Conservation (phyloP, 305 asterid genomes). For the Fraxinus angustifolia region DNA sequence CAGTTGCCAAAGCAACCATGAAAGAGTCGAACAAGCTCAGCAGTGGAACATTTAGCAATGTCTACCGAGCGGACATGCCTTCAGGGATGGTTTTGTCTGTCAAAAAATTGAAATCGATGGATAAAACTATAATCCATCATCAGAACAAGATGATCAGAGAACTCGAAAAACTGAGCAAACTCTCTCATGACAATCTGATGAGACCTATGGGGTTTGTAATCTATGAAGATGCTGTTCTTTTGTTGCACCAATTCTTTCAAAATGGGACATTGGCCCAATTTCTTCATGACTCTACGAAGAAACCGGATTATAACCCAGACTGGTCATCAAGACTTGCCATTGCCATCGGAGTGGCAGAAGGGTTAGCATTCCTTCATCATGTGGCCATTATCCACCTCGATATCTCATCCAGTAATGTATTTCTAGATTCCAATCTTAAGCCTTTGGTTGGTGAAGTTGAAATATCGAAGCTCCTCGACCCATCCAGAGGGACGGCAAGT, state of each 20-base stretch:
- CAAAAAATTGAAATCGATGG: constrained; percentile 73
- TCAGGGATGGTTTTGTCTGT: constrained; percentile 81
- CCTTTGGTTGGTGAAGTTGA: constrained; percentile 88
- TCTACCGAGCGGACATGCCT: constrained; percentile 92
- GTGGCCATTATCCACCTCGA: constrained; percentile 92
- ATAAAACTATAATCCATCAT: constrained; percentile 60
- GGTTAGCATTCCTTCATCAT: constrained; percentile 78
- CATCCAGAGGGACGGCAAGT: constrained; percentile 90
- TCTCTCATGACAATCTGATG: constrained; percentile 72
- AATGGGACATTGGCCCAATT: constrained; percentile 72
- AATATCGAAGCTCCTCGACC: constrained; percentile 90
- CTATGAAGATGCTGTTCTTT: constrained; percentile 69
- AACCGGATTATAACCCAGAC: constrained; percentile 56
- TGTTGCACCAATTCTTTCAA: constrained; percentile 56
- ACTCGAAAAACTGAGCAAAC: constrained; percentile 80
- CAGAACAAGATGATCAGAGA: constrained; percentile 85
- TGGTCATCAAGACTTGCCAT: constrained; percentile 82
- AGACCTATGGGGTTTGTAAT: constrained; percentile 78
- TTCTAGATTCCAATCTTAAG: constrained; percentile 67
- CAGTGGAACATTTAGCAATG: constrained; percentile 75
- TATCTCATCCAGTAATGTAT: constrained; percentile 78
- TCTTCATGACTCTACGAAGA: constrained; percentile 52
- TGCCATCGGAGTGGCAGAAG: constrained; percentile 93
- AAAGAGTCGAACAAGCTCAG: constrained; percentile 71
- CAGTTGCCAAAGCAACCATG: constrained; percentile 68